Evolutionary conservation across 139 green algal genomes (phyloP).

Genomic region (Chlamydomonas eustigma): DNA sequence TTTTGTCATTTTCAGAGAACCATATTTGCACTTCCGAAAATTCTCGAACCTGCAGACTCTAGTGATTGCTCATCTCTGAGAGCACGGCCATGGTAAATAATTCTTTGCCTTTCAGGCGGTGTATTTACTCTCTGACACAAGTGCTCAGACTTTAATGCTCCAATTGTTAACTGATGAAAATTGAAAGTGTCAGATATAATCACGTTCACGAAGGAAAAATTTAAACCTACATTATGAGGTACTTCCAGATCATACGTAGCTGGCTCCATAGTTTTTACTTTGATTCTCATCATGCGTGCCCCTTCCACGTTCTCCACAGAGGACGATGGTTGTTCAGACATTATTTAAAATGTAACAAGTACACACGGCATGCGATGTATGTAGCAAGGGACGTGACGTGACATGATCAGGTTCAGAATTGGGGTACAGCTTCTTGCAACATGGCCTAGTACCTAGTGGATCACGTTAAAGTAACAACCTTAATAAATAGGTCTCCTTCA

Average conservation of each 20-base stretch:
- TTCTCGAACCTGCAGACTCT: background rate
- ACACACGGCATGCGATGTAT: too few relatives aligned
- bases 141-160: conserved; percentile 6
- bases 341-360: too few relatives aligned
- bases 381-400: too few relatives aligned
- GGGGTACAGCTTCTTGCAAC: too few relatives aligned
- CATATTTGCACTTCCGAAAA: conserved; percentile 19
- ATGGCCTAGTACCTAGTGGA: too few relatives aligned
- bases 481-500: too few relatives aligned
- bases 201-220: background rate
- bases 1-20: conserved; percentile 41
- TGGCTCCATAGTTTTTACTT: conserved; percentile 7
- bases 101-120: conserved; percentile 10
- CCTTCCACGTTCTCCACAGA: background rate
- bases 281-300: conserved; percentile 1
- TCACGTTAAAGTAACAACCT: too few relatives aligned
- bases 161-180: conserved; percentile 5
- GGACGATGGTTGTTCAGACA: too few relatives aligned
- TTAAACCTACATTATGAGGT: background rate
- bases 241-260: background rate
- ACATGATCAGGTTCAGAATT: too few relatives aligned
- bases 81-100: conserved; percentile 22
- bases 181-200: too few relatives aligned
- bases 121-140: conserved; percentile 12
- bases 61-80: conserved; percentile 12